phyloP scores from a whole-genome alignment of 352 stramenopile species.

The Blastocystis hominis region DNA sequence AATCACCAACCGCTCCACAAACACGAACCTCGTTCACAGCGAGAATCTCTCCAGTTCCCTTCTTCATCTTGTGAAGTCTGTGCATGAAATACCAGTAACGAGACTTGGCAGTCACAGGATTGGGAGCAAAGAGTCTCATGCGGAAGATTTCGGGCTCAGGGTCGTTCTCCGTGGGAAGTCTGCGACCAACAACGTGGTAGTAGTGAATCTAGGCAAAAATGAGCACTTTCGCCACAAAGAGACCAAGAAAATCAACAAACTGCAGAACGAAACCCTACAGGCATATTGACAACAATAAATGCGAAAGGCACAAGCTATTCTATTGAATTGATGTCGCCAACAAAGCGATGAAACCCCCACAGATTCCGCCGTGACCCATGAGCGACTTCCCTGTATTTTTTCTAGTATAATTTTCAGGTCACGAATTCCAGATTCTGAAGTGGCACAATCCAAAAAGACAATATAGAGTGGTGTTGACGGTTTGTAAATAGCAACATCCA shows the following conservation, averaged over 20 bases:
- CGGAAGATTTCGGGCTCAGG: conserved; percentile 77
- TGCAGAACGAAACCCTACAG: not conserved
- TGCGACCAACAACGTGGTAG: conserved; percentile 81
- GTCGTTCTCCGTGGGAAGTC: conserved; percentile 77
- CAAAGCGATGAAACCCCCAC: not conserved
- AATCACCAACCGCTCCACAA: not conserved
- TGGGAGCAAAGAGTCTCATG: conserved; percentile 80
- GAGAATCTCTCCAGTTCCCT: conserved; percentile 92
- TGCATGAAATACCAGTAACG: conserved; percentile 82
- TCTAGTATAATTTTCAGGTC: not conserved
- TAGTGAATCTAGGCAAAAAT: conserved; percentile 68
- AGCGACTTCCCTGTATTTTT: not conserved
- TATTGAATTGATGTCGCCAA: not conserved
- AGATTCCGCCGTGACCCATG: not conserved
- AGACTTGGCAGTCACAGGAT: conserved; percentile 77
- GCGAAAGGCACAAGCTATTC: not conserved
- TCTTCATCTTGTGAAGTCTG: conserved; percentile 85
- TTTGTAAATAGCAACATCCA: not conserved
- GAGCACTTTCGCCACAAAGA: not conserved
- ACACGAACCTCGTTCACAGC: conserved; percentile 85
- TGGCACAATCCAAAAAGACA: not conserved
- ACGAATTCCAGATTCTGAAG: not conserved
- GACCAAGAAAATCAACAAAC: not conserved
- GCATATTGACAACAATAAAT: not conserved
- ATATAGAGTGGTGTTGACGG: not conserved